Evolutionary conservation across 306 rosid genomes (phyloP).

Genomic region (Calophaca sinica): DNA sequence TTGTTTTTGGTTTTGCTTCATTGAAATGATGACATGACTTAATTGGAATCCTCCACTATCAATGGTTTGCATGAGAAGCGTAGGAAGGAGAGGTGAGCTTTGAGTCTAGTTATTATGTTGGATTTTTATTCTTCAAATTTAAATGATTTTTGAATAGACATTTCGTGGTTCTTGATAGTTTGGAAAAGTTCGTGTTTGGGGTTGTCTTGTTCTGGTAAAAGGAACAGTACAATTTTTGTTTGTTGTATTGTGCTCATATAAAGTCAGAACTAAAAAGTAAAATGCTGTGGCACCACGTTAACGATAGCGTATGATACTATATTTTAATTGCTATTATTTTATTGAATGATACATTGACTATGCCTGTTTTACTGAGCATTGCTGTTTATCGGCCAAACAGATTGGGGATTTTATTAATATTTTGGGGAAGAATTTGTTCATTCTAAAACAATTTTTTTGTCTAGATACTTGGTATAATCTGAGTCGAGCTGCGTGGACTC

Average conservation of each 20-base stretch:
- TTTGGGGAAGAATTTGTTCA: slow-evolving; percentile 9
- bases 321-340: slow-evolving; percentile 1
- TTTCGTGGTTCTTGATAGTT: slow-evolving; percentile 24
- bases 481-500: too few relatives aligned
- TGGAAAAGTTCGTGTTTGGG: slow-evolving; percentile 11
- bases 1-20: not conserved
- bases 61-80: slow-evolving; percentile 62
- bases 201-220: slow-evolving; percentile 36
- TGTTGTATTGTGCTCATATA: slow-evolving; percentile 29
- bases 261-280: slow-evolving; percentile 28
- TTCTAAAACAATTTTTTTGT: not conserved
- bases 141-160: slow-evolving; percentile 32
- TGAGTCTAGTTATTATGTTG: slow-evolving; percentile 34
- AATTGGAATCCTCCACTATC: slow-evolving; percentile 68
- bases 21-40: slow-evolving; percentile 1
- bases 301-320: slow-evolving; percentile 16
- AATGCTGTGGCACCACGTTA: slow-evolving; percentile 40
- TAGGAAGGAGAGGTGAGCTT: slow-evolving; percentile 49
- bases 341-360: slow-evolving; percentile 3
- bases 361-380: not conserved
- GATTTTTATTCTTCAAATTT: slow-evolving; percentile 56
- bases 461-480: too few relatives aligned
- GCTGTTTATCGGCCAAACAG: slow-evolving; percentile 33
- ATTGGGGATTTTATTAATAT: slow-evolving; percentile 5
- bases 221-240: slow-evolving; percentile 1